Base-by-base conservation (phyloP, 1,284 basidiomycete genomes). In the Sanghuangporus sanghuang region DNA sequence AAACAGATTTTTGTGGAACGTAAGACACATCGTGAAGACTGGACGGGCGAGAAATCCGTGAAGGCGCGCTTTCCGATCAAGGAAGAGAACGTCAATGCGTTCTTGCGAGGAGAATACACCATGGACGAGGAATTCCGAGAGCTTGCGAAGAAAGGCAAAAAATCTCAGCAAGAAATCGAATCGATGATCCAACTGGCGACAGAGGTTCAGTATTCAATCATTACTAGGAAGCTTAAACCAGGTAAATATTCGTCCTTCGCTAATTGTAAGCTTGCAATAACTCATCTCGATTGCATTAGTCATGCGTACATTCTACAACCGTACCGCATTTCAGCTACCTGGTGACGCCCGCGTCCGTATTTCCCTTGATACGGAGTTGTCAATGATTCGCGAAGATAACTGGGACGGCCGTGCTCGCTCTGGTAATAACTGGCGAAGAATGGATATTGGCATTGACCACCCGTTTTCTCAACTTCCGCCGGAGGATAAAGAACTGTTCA, bases 31-130 rank as follows among this genome's bases (percentile, higher is more conserved):
- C 85, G 96, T 59, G 96, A 99, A 77, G 96, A 99, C 75, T 99
- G 97, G 96, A 99, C 97, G 0, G 96, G 96, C 39, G 96, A 99
- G 76, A 99, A 98, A 78, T 96, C 93, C 16, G 96, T 99, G 73
- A 99, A 99, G 77, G 94, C 96, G 36, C 93, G 96, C 7, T 98
- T 99, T 79, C 90, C 95, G 1, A 91, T 99, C 77, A 96, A 97
- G 76, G 96, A 98, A 75, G 89, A 95, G 69, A 86, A 94, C 64
- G 90, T 98, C 70, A 98, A 98, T 73, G 89, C 92, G 32, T 99
- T 94, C 81, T 79, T 98, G 62, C 81, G 81, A 32, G 96, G 96
- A 35, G 89, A 93, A 71, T 92, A 97, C 76, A 96, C 87, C 40
- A 93, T 98, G 85, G 95, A 98, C 73, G 92, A 85, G 38, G 96